Evolutionary conservation across 768 basidiomycete species (phyloP), one percentile per base, ranked within the genome.

Genomic region (Pleurotus salmoneostramineus): DNA sequence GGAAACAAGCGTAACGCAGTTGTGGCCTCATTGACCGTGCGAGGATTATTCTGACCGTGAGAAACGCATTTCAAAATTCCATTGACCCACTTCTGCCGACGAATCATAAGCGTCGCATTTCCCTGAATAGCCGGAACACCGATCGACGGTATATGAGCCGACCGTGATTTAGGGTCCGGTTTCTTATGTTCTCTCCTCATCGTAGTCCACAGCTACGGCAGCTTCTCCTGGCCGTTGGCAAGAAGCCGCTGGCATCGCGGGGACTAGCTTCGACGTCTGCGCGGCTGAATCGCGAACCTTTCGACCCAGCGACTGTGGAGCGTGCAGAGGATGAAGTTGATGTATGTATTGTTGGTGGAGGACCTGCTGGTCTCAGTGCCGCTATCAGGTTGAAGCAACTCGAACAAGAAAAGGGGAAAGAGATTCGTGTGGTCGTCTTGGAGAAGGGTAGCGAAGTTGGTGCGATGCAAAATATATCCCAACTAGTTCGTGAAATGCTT

Each of bases 381-480:
- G 96, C 95, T 4, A 98, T 98, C 60, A 83, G 94, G 4, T 75
- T 99, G 55, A 98, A 96, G 74, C 95, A 98, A 72, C 84, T 97
- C 27, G 93, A 94, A 66, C 72, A 81, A 63, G 87, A 93, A 69
- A 81, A 77, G 44, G 92, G 89, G 0, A 82, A 82, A 56, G 91
- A 95, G 61, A 77, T 96, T 11, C 79, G 96, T 12, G 94, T 99
- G 5, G 91, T 99, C 44, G 89, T 99, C 0, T 78, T 98, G 5
- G 97, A 98, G 74, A 99, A 99, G 72, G 96, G 95, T 8, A 77
- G 79, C 12, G 96, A 98, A 82, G 83, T 93, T 42, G 96, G 94
- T 91, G 56, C 67, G 89, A 83, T 42, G 37, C 45, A 37, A 34
- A 57, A 27, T 31, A 7, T 1, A 55, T 7, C 45, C 21, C 32